Base-by-base conservation (phyloP, 495 filamentous ascomycete species). In the Talaromyces trachyspermus region DNA sequence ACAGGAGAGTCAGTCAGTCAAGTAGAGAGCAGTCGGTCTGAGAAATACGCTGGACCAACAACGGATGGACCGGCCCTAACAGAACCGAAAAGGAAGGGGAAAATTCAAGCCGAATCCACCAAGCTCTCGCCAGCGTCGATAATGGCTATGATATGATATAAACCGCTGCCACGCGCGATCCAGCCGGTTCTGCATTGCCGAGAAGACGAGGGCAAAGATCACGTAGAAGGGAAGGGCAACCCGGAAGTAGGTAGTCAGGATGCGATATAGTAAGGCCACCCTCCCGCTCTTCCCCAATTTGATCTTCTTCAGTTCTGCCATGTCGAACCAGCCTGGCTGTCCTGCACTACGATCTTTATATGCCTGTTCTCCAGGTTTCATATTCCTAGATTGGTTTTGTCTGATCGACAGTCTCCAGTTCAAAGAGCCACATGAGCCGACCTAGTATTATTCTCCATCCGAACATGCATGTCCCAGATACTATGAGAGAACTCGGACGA, bases 21-120 rank as follows among this genome's bases (percentile, higher is more conserved):
- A 30, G 5, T 20, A 39, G 5, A 17, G 15, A 25, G 12, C 35
- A 11, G 1, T 50, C 47, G 51, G 51, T 50, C 51, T 54, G 51
- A 50, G 22, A 54, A 54, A 49, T 54, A 54, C 51, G 51, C 51
- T 35, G 47, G 38, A 25, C 37, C 36, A 24, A 17, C 19, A 6
- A 12, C 27, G 6, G 7, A 12, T 12, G 7, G 27, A 30, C 27
- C 27, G 12, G 12, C 27, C 24, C 9, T 8, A 32, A 32, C 10
- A 23, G 42, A 27, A 38, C 35, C 18, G 25, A 27, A 27, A 11
- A 19, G 11, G 17, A 11, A 38, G n/a, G 35, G 18, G n/a, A 38
- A 38, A 38, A 38, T 2, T 19, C 35, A 38, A 38, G 35, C 18
- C 35, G 35, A 38, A 38, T 38, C 18, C 8, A 38, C 17, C 35